Percentiles rank a stretch among this genome's conserved stretches.
These are phyloP conservation scores for Ceratobasidium sp. DNA, from an alignment of 1,284 basidiomycete genomes.

Conservation along the genomic window DNA sequence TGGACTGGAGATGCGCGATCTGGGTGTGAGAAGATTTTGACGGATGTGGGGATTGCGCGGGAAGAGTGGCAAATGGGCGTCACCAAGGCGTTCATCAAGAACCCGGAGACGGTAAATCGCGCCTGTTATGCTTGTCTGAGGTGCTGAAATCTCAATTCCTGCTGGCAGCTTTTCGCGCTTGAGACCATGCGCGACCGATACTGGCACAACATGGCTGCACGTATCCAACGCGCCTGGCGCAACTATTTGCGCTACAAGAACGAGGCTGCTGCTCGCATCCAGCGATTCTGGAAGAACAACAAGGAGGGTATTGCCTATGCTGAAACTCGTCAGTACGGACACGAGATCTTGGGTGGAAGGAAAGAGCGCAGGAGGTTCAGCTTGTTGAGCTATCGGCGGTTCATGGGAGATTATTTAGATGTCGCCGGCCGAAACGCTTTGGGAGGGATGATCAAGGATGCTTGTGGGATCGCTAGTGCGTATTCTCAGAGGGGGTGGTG, in stretches of 20 bases:
- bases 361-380: conserved; percentile 96
- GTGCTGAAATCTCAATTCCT: conserved; percentile 31
- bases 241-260: conserved; percentile 95
- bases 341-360: conserved; percentile 86
- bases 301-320: conserved; percentile 91
- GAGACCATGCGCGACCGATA: conserved; percentile 99
- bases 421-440: conserved; percentile 81
- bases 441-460: conserved; percentile 77
- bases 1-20: conserved; percentile 92
- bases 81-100: conserved; percentile 99
- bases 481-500: conserved; percentile 41
- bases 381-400: conserved; percentile 91
- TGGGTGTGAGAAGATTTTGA: conserved; percentile 92
- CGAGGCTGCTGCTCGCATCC: conserved; percentile 94
- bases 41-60: conserved; percentile 91
- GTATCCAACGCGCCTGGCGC: conserved; percentile 96
- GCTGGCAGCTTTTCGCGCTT: conserved; percentile 87
- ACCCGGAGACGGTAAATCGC: conserved; percentile 86
- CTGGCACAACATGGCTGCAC: conserved; percentile 99
- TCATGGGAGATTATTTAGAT: conserved; percentile 96
- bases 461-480: conserved; percentile 78
- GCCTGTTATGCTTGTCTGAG: background rate
- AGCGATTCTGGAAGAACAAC: conserved; percentile 98
- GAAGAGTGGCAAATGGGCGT: conserved; percentile 99
- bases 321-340: conserved; percentile 90